Percentiles rank a stretch among this genome's conserved stretches.
Evolutionary conservation across 306 rosid species (phyloP).

Genomic region (Gynostemma pentaphyllum): DNA sequence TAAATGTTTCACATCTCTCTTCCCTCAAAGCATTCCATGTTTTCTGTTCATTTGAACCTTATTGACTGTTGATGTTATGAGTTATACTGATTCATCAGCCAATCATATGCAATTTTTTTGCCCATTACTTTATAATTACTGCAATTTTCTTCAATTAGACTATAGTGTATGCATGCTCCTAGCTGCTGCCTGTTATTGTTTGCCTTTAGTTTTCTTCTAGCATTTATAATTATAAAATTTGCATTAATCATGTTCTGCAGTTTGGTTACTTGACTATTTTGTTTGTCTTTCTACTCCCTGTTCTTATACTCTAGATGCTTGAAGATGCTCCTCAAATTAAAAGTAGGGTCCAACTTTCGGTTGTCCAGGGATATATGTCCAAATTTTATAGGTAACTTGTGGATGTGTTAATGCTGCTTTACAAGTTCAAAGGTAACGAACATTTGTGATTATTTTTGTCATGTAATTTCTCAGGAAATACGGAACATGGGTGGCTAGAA

Average conservation of each 20-base stretch:
- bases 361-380: conserved; percentile 89
- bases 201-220: background rate
- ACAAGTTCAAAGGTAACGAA: background rate
- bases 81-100: background rate
- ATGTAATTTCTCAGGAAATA: conserved; percentile 46
- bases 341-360: conserved; percentile 53
- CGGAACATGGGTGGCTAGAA: conserved; percentile 80
- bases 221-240: background rate
- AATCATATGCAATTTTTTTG: background rate
- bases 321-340: conserved; percentile 47
- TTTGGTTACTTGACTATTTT: background rate
- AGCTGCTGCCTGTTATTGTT: background rate
- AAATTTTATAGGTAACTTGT: conserved; percentile 61
- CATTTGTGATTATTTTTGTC: background rate
- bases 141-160: background rate
- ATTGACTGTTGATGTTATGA: background rate
- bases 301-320: conserved; percentile 41
- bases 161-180: background rate
- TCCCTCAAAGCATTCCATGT: background rate
- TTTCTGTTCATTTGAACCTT: background rate
- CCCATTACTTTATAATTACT: background rate
- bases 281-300: background rate
- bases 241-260: background rate
- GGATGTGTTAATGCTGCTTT: conserved; percentile 8
- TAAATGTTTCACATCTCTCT: background rate